These are phyloP conservation scores for Omphalotus olearius DNA, from an alignment of 1,284 basidiomycete species.

Conservation along the genomic window DNA sequence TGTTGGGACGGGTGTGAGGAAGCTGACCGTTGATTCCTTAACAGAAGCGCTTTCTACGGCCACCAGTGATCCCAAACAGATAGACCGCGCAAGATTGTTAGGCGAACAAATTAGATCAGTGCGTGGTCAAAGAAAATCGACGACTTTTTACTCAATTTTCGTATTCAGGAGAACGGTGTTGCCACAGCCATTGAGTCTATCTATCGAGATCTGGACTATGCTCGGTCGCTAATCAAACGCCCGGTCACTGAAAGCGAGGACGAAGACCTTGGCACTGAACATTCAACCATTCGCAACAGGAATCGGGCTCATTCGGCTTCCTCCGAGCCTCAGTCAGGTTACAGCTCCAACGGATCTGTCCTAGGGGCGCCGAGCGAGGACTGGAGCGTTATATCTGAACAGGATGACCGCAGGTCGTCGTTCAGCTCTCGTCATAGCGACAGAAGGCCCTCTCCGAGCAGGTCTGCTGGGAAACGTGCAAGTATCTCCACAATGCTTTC, in stretches of 20 bases:
- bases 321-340: conserved; percentile 42
- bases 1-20: conserved; percentile 81
- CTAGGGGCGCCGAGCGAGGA: conserved; percentile 62
- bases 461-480: conserved; percentile 42
- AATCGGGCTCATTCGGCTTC: conserved; percentile 22
- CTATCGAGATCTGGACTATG: conserved; percentile 90
- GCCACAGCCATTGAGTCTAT: conserved; percentile 86
- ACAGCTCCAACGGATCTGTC: conserved; percentile 54
- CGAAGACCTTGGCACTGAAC: conserved; percentile 39
- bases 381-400: conserved; percentile 80
- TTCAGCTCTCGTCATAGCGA: conserved; percentile 36
- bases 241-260: conserved; percentile 26
- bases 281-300: conserved; percentile 41
- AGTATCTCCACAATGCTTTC: conserved; percentile 60
- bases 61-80: conserved; percentile 85
- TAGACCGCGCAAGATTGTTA: conserved; percentile 76
- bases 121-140: conserved; percentile 21
- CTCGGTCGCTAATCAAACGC: conserved; percentile 75
- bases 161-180: conserved; percentile 80
- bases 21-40: conserved; percentile 76
- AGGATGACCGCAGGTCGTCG: conserved; percentile 55
- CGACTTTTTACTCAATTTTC: conserved; percentile 12
- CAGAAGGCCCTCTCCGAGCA: conserved; percentile 25
- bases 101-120: conserved; percentile 85
- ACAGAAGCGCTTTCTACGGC: conserved; percentile 76